These are phyloP conservation scores for Fusarium pilosicola DNA, from an alignment of 2,329 filamentous ascomycete genomes.

Conservation along the genomic window DNA sequence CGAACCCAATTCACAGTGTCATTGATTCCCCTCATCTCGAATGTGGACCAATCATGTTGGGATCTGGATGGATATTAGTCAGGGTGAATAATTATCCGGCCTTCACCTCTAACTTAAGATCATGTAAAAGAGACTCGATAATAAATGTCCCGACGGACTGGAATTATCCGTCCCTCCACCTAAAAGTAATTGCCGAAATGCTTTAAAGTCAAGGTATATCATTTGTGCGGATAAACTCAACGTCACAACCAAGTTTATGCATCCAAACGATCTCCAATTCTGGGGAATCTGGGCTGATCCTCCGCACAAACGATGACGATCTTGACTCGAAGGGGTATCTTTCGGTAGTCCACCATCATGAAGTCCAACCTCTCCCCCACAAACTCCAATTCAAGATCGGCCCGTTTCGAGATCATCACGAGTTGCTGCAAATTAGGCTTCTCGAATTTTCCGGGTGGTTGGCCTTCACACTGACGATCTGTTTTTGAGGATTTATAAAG, in stretches of 20 bases:
- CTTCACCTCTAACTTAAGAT: neutral
- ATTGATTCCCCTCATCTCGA: constrained; percentile 1
- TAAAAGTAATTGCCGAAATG: neutral
- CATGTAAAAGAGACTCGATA: no score
- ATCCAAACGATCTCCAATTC: neutral
- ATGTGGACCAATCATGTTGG: neutral
- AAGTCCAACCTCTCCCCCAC: neutral
- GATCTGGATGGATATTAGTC: fast-evolving
- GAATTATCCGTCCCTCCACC: no score
- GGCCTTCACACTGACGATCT: no score
- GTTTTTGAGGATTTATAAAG: neutral
- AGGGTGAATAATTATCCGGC: neutral
- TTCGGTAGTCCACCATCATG: neutral
- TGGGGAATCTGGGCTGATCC: constrained; percentile 5
- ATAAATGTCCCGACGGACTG: neutral
- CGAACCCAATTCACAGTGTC: neutral
- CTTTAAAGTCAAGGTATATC: neutral
- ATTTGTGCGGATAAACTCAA: constrained; percentile 11
- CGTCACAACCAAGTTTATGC: constrained; percentile 4
- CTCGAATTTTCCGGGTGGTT: neutral
- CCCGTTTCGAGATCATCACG: constrained; percentile 8
- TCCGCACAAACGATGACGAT: constrained; percentile 15
- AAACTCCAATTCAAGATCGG: constrained; percentile 17
- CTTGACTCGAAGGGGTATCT: constrained; percentile 4
- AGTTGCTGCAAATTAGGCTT: neutral